Evolutionary conservation across 306 rosid genomes (phyloP), one percentile per base, ranked within the genome.

Genomic region (Vigna trinervia): DNA sequence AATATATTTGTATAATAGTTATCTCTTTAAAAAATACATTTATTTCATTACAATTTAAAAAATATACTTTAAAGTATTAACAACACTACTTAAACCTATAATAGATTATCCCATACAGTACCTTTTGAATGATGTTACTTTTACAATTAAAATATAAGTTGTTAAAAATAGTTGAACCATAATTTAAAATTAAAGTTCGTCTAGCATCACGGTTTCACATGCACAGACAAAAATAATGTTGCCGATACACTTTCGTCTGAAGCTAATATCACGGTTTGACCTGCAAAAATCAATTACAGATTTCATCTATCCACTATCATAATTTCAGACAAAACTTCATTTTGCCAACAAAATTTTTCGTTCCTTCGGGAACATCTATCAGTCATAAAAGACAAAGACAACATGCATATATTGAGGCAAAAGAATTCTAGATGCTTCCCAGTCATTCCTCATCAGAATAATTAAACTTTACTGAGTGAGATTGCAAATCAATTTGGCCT

Each of bases 401-500:
- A 57, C 63, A 23, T 9, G 1, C 63, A 10, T 23, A 10, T 23
- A 6, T 4, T 1, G 9, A 14, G 32, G 39, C 3, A 11, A 12
- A 64, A 39, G 15, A 43, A 5, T 20, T 46, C 22, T 50, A 26
- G 23, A 58, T 32, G 65, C 34, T 39, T 38, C 51, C 36, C 30
- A 30, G 38, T 88, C 84, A 89, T 1, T 96, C 98, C 0, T 96
- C 96, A 23, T 96, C 99, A 19, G 93, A 88, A 74, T 92, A 88
- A 70, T 86, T 88, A 80, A 90, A 92, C 89, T 96, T 96, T 5
- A 96, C 76, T 0, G 99, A 96, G 83, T 96, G 92, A 23, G 99
- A 89, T 1, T 88, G 78, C 66, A 85, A 85, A 88, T 96, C 99
- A 59, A 96, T 91, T 73, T 73, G 87, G 54, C 99, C 99, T 67